A percentile compares a stretch with the other conserved stretches of the same genome.
Conservation (phyloP, 768 basidiomycete species). For the Aureoboletus auriporus region DNA sequence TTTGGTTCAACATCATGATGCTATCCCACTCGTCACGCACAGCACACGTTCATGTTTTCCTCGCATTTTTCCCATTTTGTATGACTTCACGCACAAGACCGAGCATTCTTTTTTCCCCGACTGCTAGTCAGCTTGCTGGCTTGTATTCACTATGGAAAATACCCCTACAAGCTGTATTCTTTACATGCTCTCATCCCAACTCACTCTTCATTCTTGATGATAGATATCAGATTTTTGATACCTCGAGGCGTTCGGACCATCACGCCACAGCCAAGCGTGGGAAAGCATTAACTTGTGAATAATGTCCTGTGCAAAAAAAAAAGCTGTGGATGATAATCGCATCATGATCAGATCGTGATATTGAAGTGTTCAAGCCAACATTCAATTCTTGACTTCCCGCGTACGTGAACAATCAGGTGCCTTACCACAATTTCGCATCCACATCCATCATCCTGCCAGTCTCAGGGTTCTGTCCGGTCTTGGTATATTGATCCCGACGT, state of each 20-base stretch:
- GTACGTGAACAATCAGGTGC: slow-evolving; percentile 21
- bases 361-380: not conserved
- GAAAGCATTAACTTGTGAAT: slow-evolving; percentile 4
- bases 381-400: slow-evolving; percentile 1
- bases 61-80: slow-evolving; percentile 3
- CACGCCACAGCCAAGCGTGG: slow-evolving; percentile 20
- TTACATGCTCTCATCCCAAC: slow-evolving; percentile 10
- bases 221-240: not conserved
- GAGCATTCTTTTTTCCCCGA: slow-evolving; percentile 3
- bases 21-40: slow-evolving; percentile 1
- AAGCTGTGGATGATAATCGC: slow-evolving; percentile 16
- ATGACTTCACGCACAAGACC: slow-evolving; percentile 6
- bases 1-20: not conserved
- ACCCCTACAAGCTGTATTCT: slow-evolving; percentile 21
- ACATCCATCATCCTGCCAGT: slow-evolving; percentile 4
- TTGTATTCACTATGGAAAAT: slow-evolving; percentile 18
- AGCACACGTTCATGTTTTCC: no score
- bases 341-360: slow-evolving; percentile 9
- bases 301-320: not conserved
- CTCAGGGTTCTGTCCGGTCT: not conserved
- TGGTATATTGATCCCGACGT: not conserved
- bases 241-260: not conserved
- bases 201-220: not conserved
- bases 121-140: slow-evolving; percentile 22
- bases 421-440: slow-evolving; percentile 22